Evolutionary conservation across 352 stramenopile species (phyloP), one percentile per base, ranked within the genome.

Genomic region (Globisporangium viniferum): DNA sequence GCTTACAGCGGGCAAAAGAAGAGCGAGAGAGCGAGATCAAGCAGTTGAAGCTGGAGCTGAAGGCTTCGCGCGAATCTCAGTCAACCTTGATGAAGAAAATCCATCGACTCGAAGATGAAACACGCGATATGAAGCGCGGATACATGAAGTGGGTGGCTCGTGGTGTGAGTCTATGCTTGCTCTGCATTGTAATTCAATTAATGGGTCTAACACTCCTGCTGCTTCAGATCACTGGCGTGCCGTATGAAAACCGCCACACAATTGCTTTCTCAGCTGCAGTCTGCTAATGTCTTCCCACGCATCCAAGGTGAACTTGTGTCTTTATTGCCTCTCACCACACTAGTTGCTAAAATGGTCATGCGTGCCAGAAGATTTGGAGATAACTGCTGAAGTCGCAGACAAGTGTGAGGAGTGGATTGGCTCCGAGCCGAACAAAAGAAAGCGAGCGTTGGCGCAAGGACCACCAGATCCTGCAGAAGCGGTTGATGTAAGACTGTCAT

Each of bases 211-310:
- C 15, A 33, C 1, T 57, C n/a, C 31, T 9, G 29, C 33, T 10
- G 9, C 39, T 0, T 36, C 48, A 92, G 84, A 64, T 90, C 84
- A 3, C 71, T 92, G 27, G 78, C 78, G 9, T 88, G 65, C 27
- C 82, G 82, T 8, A 79, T 80, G 56, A 86, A 90, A 44, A 82
- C 77, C 18, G 81, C 80, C 12, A 73, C 71, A 3, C 71, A 88
- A 9, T 64, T 89, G 24, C 73, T 92, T 44, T 69, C 68, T 12
- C 76, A 82, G 41, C 56, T 90, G 18, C 75, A 85, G 53, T 49
- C 72, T 12, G 31, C 59, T 14, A 82, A 73, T 18, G 60, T 53
- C 7, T 66, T 62, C 44, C 49, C 63, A 18, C 24, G 35, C 22
- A 64, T 70, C 54, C 29, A 78, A 74, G 66, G 59, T 62, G 46